phyloP scores from a whole-genome alignment of 306 rosid species.

The Rubus parviflorus region DNA sequence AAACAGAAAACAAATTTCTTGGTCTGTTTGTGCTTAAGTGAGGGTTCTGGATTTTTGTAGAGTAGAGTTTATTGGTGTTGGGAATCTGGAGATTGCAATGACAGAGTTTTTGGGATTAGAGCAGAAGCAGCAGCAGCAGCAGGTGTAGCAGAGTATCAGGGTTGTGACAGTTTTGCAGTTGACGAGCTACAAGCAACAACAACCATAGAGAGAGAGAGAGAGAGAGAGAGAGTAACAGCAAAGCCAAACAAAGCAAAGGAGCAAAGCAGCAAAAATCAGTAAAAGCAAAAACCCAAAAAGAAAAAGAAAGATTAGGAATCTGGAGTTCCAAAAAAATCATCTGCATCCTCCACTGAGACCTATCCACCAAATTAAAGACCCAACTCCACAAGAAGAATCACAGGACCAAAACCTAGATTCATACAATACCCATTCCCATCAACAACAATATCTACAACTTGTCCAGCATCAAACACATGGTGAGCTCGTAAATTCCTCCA shows the following conservation, averaged over 20 bases:
- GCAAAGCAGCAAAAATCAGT: constrained; percentile 20
- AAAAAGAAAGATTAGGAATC: constrained; percentile 35
- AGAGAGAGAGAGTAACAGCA: constrained; percentile 13
- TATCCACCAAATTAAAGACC: constrained; percentile 18
- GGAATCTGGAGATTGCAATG: constrained; percentile 49
- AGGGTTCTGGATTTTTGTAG: constrained; percentile 31
- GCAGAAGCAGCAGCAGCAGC: constrained; percentile 27
- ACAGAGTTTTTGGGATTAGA: constrained; percentile 54
- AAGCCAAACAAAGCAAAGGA: neutral
- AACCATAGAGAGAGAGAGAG: constrained; percentile 5
- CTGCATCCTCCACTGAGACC: constrained; percentile 25
- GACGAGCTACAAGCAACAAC: constrained; percentile 26
- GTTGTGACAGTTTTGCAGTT: constrained; percentile 33
- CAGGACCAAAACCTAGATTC: constrained; percentile 29
- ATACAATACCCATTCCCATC: constrained; percentile 14
- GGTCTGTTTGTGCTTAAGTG: constrained; percentile 14
- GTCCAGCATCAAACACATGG: constrained; percentile 18
- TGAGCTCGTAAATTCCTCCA: constrained; percentile 22
- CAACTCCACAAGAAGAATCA: constrained; percentile 29
- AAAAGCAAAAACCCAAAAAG: neutral
- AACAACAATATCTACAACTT: constrained; percentile 25
- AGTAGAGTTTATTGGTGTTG: constrained; percentile 30
- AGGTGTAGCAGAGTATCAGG: constrained; percentile 29
- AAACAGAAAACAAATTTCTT: constrained; percentile 13
- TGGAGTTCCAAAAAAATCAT: constrained; percentile 39